Conservation (phyloP, 108 stramenopile genomes). For the Parietichytrium sp. region DNA sequence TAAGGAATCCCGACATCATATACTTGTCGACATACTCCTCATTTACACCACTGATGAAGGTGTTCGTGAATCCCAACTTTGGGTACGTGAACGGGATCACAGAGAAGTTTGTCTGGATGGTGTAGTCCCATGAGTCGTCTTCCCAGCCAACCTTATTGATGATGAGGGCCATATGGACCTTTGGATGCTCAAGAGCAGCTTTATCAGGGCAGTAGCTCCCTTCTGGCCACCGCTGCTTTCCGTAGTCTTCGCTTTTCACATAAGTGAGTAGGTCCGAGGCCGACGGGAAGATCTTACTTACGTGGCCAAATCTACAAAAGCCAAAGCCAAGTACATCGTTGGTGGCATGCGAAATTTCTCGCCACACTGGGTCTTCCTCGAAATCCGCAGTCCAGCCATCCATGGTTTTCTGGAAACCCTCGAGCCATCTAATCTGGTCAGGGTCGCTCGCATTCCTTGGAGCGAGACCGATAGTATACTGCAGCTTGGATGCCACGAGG, state of each 20-base stretch:
- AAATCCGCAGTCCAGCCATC: slow-evolving; percentile 17
- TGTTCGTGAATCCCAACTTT: background rate
- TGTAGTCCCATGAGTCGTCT: background rate
- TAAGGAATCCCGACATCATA: slow-evolving; percentile 23
- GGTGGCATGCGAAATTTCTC: background rate
- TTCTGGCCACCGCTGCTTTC: background rate
- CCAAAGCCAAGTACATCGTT: background rate
- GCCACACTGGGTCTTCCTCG: slow-evolving; percentile 2
- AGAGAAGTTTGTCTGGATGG: slow-evolving; percentile 7
- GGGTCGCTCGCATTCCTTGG: background rate
- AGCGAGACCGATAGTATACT: background rate
- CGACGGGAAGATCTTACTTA: background rate
- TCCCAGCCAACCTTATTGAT: slow-evolving; percentile 5
- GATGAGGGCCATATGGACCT: slow-evolving; percentile 7
- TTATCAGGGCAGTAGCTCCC: background rate
- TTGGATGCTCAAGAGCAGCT: background rate
- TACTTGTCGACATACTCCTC: slow-evolving; percentile 9
- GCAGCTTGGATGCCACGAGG: background rate
- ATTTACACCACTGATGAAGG: slow-evolving; percentile 2
- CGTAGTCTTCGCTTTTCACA: slow-evolving; percentile 6
- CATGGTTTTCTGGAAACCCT: background rate
- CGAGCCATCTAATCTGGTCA: slow-evolving; percentile 20
- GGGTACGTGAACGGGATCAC: slow-evolving; percentile 25
- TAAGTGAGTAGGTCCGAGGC: background rate
- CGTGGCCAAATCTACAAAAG: background rate